Evolutionary conservation across 2,329 filamentous ascomycete genomes (phyloP).

Genomic region (Blastomyces parvus): DNA sequence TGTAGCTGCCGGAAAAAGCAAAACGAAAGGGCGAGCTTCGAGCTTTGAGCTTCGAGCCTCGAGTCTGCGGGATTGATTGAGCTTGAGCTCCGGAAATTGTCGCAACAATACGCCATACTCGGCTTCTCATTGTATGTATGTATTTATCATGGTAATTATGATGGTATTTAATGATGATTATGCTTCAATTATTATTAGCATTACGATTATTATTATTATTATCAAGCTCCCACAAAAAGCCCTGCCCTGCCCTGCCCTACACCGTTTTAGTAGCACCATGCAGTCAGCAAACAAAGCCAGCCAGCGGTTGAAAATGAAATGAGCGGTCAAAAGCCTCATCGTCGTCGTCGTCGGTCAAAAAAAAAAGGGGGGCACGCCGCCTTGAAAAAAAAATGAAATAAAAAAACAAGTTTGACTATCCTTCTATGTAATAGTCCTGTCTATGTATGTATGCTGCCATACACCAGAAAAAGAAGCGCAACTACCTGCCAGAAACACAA

Average conservation of each 20-base stretch:
- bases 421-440: not conserved
- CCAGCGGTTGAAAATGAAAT: not conserved
- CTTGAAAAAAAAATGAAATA: too few species aligned
- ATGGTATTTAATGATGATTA: too few species aligned
- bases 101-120: too few species aligned
- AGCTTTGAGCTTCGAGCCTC: not conserved
- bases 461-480: not conserved
- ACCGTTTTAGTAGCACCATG: not conserved
- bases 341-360: too few species aligned
- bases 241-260: not conserved
- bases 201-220: not conserved
- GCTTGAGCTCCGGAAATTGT: too few species aligned
- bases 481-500: not conserved
- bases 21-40: too few species aligned
- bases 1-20: not conserved
- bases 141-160: too few species aligned
- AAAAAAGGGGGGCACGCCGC: not conserved
- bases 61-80: too few species aligned
- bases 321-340: not conserved
- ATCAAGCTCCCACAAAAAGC: not conserved
- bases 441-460: not conserved
- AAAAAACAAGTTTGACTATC: not conserved
- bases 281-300: not conserved
- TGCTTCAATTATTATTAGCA: not conserved
- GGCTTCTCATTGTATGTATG: too few species aligned